Evolutionary conservation across 2,329 filamentous ascomycete genomes (phyloP).

Genomic region (Thyridium curvatum): DNA sequence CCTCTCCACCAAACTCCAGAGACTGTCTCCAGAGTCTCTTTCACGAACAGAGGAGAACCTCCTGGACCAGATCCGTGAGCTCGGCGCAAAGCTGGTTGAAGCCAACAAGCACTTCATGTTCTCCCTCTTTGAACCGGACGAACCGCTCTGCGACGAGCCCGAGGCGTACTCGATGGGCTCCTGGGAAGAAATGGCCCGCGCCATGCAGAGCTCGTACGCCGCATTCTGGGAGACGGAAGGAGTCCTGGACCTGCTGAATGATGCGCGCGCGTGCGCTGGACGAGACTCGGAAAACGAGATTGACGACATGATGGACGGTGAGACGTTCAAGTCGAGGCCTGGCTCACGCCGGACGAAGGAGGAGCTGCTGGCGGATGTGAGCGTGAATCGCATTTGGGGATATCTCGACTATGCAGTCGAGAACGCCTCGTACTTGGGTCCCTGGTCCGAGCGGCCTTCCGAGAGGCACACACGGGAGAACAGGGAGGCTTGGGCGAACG

Average conservation of each 20-base stretch:
- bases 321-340: too few relatives aligned
- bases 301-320: neutral
- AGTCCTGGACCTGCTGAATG: conserved; percentile 12
- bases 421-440: conserved; percentile 12
- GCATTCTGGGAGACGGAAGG: conserved; percentile 14
- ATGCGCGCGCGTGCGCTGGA: conserved; percentile 7
- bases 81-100: too few relatives aligned
- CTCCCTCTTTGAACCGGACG: too few relatives aligned
- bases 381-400: conserved; percentile 9
- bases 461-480: too few relatives aligned
- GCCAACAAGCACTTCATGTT: too few relatives aligned
- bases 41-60: too few relatives aligned
- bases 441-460: conserved; percentile 6
- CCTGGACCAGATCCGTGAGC: too few relatives aligned
- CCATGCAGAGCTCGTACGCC: conserved; percentile 13
- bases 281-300: conserved; percentile 3
- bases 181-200: conserved; percentile 8
- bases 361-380: conserved; percentile 6
- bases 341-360: conserved; percentile 1
- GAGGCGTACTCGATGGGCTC: conserved; percentile 6
- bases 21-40: conserved; percentile 1
- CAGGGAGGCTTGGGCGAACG: too few relatives aligned
- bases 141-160: too few relatives aligned
- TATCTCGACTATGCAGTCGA: conserved; percentile 12
- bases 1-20: conserved; percentile 11